phyloP scores from a whole-genome alignment of 78 protist species.

The Chrysochromulina parva region DNA sequence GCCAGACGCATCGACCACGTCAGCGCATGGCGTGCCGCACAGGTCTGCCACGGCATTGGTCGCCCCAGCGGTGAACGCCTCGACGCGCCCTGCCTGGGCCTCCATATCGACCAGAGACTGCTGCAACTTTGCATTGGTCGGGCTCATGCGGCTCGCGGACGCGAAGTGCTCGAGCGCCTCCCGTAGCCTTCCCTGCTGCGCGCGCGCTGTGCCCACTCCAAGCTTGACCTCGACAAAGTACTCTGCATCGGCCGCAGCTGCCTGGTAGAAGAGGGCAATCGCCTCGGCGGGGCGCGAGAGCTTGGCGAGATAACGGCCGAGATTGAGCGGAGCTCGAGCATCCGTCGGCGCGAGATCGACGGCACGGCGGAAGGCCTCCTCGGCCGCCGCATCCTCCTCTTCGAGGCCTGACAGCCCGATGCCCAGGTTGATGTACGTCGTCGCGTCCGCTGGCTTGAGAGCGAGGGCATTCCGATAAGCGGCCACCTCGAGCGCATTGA shows the following conservation, averaged over 20 bases:
- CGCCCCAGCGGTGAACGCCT: not conserved
- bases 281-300: not conserved
- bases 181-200: not conserved
- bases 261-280: not conserved
- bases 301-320: not conserved
- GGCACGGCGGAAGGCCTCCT: slow-evolving; percentile 2
- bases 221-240: not conserved
- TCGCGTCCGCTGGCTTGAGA: not conserved
- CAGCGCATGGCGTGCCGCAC: slow-evolving; percentile 5
- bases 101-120: not conserved
- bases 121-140: not conserved
- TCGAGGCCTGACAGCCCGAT: no score
- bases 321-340: not conserved
- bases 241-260: not conserved
- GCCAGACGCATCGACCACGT: not conserved
- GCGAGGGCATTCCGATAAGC: not conserved
- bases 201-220: not conserved
- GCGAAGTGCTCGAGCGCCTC: not conserved
- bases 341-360: not conserved
- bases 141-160: not conserved
- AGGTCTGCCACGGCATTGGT: not conserved
- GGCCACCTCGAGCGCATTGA: not conserved
- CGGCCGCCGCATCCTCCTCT: not conserved
- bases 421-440: not conserved
- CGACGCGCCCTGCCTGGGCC: not conserved